phyloP scores from a whole-genome alignment of 78 protist species.

The Dictyostelium firmibasis region DNA sequence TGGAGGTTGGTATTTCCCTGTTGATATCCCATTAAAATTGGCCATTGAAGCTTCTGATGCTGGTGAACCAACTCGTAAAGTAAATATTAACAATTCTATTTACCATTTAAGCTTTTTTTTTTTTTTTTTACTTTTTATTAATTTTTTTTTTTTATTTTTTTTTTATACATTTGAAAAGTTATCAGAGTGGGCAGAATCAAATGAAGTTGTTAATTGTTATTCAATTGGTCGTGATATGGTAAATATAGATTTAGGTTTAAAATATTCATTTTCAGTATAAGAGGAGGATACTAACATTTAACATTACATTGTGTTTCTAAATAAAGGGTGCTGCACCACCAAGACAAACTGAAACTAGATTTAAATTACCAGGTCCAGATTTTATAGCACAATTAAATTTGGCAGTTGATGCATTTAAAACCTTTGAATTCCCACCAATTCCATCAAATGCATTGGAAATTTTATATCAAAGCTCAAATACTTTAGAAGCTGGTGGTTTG shows the following conservation, averaged over 20 bases:
- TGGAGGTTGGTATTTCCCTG: conserved; percentile 91
- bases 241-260: background rate
- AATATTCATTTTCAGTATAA: too few relatives aligned
- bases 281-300: too few relatives aligned
- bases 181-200: conserved; percentile 80
- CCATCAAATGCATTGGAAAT: conserved; percentile 67
- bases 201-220: conserved; percentile 62
- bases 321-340: conserved; percentile 77
- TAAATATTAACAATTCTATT: background rate
- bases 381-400: conserved; percentile 70
- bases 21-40: conserved; percentile 77
- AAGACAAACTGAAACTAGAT: conserved; percentile 84
- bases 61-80: conserved; percentile 81
- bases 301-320: too few relatives aligned
- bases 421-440: conserved; percentile 80
- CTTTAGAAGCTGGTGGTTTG: conserved; percentile 45
- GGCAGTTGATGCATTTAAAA: conserved; percentile 81
- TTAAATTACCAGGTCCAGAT: conserved; percentile 74
- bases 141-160: background rate
- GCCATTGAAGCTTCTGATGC: conserved; percentile 85
- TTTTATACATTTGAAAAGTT: too few relatives aligned
- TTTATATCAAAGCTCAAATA: conserved; percentile 17
- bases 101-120: background rate
- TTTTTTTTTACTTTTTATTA: background rate
- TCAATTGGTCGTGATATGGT: conserved; percentile 87